Base-by-base conservation (phyloP, 768 basidiomycete species). In the Epithele typhae region DNA sequence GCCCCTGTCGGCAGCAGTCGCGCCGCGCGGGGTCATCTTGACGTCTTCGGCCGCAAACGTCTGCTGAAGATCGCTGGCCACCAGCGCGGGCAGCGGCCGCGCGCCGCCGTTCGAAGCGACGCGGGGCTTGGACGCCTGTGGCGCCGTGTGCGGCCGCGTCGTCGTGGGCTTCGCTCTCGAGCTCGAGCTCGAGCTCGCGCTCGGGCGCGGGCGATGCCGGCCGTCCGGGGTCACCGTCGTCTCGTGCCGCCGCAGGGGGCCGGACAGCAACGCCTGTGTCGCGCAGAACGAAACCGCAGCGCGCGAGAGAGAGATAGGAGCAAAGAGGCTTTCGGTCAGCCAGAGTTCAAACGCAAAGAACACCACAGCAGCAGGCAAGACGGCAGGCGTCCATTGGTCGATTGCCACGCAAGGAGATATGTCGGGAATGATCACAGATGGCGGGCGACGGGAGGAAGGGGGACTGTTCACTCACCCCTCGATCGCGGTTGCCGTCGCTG, bases 151-250 rank as follows among this genome's bases (percentile, higher is more conserved):
- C 23, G 50, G 50, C 40, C 41, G 45, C 33, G 19, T 35, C n/a
- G 35, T 19, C n/a, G 35, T 19, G 6, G 18, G 35, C 15, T 9
- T 32, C 15, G 9, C 27, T 12, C 43, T 17, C n/a, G 6, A 3
- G 23, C 33, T 15, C 15, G 33, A 17, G 43, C 43, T 4, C 30
- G 21, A 30, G 37, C 25, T 27, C 24, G 32, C 25, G 40, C 39
- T 21, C 24, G 10, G 21, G 30, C n/a, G n/a, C 17, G 56, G 58
- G 14, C 51, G 49, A 36, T 72, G 70, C 46, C 66, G 66, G 43
- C 72, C 73, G 38, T 70, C 72, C 35, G 68, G 64, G 17, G 72
- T 77, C 48, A 75, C 58, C 25, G 74, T 75, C 4, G 76, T 76
- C 39, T 76, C 76, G 57, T 64, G 57, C 49, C 75, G 68, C 62